Evolutionary conservation across 805 yeast genomes (phyloP).

Genomic region (Candida sphagnicola): DNA sequence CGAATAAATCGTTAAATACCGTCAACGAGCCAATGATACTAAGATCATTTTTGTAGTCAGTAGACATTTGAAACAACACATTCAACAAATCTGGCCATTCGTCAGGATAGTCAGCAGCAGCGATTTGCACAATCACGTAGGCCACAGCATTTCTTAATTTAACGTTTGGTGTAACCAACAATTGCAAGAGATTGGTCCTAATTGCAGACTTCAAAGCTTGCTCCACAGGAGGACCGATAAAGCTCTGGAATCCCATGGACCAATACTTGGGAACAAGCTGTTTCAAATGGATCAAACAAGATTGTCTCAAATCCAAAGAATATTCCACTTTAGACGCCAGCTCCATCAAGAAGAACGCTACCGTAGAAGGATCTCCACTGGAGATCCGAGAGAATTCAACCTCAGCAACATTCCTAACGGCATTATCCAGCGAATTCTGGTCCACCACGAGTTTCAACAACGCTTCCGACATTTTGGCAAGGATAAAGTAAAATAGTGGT

Average conservation of each 20-base stretch:
- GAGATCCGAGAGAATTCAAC: slow-evolving; percentile 38
- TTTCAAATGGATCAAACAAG: slow-evolving; percentile 63
- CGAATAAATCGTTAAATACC: slow-evolving; percentile 72
- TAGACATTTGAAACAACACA: slow-evolving; percentile 41
- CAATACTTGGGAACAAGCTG: slow-evolving; percentile 68
- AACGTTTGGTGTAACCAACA: slow-evolving; percentile 43
- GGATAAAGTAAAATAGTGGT: neutral
- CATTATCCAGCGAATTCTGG: slow-evolving; percentile 47
- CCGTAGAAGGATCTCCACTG: slow-evolving; percentile 46
- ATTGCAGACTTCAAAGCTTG: slow-evolving; percentile 49
- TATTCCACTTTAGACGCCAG: slow-evolving; percentile 30
- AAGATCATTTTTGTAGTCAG: slow-evolving; percentile 21
- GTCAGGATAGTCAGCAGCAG: slow-evolving; percentile 89
- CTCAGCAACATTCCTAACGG: slow-evolving; percentile 51
- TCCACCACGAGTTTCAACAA: slow-evolving; percentile 6
- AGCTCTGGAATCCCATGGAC: slow-evolving; percentile 81
- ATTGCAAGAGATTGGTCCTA: slow-evolving; percentile 46
- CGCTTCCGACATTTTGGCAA: slow-evolving; percentile 5
- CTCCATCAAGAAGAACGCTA: slow-evolving; percentile 39
- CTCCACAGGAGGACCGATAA: slow-evolving; percentile 58
- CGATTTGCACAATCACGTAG: slow-evolving; percentile 76
- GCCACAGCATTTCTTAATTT: slow-evolving; percentile 66
- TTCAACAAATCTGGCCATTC: slow-evolving; percentile 81
- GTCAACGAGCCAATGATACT: slow-evolving; percentile 51
- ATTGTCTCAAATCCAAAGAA: slow-evolving; percentile 47